These are phyloP conservation scores for Tylopilus sp. DNA, from an alignment of 768 basidiomycete genomes.

Conservation along the genomic window DNA sequence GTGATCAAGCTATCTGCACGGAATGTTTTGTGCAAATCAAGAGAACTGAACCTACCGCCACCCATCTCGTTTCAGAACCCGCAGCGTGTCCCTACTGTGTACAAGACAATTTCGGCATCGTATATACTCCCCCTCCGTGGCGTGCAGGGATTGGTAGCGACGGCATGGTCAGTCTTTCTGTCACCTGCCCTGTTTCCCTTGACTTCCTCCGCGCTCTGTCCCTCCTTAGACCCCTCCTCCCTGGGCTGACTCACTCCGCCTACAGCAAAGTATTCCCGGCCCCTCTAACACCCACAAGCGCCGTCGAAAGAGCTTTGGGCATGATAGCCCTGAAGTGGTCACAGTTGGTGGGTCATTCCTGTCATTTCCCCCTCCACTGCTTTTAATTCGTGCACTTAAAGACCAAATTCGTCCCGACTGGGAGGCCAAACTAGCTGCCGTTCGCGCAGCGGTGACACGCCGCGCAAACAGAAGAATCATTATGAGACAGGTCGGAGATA, in stretches of 20 bases:
- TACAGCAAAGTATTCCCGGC: conserved; percentile 37
- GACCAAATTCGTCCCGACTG: conserved; percentile 98
- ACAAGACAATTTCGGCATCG: conserved; percentile 93
- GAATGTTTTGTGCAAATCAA: conserved; percentile 99
- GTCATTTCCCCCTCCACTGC: conserved; percentile 1
- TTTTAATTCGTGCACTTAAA: conserved; percentile 29
- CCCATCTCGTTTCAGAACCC: conserved; percentile 93
- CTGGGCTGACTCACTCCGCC: conserved; percentile 54
- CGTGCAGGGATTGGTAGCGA: conserved; percentile 76
- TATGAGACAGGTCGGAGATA: conserved; percentile 97
- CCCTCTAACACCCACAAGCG: conserved; percentile 56
- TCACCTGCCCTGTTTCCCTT: background rate
- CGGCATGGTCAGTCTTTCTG: conserved; percentile 49
- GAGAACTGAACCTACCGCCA: conserved; percentile 89
- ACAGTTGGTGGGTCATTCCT: conserved; percentile 63
- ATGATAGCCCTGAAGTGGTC: conserved; percentile 86
- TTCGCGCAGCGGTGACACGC: conserved; percentile 92
- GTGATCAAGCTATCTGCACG: conserved; percentile 97
- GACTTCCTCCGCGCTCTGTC: background rate
- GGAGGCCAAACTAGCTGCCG: conserved; percentile 93
- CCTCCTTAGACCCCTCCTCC: conserved; percentile 35
- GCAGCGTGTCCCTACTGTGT: conserved; percentile 98
- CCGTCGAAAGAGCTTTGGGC: conserved; percentile 85
- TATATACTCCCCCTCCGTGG: conserved; percentile 82
- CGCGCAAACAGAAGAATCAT: conserved; percentile 95